Conservation (phyloP, 306 rosid species). For the Cicer judaicum region DNA sequence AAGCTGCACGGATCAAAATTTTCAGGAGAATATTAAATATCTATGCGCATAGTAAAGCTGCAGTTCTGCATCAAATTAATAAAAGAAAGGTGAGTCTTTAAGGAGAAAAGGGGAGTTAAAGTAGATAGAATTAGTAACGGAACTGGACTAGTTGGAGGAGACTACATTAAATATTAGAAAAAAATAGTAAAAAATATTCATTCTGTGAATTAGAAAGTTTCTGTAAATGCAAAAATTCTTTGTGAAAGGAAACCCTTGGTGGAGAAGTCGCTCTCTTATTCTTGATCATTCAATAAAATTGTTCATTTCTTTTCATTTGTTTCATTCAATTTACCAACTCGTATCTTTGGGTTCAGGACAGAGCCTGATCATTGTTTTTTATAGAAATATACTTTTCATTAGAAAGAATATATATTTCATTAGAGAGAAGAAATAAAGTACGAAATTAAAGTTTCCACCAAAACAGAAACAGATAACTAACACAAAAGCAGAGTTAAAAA, state of each 20-base stretch:
- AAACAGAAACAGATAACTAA: background rate
- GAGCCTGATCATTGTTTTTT: conserved; percentile 1
- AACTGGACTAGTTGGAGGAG: background rate
- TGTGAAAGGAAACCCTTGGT: background rate
- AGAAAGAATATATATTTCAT: background rate
- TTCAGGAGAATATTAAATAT: conserved; percentile 27
- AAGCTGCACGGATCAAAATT: conserved; percentile 20
- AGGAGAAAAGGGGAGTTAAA: conserved; percentile 12
- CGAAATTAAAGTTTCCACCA: conserved; percentile 12
- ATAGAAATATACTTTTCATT: conserved; percentile 14
- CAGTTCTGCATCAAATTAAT: conserved; percentile 4
- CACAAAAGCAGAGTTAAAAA: background rate
- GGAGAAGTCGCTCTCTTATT: background rate
- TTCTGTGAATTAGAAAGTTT: conserved; percentile 18
- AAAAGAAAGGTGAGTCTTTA: conserved; percentile 2
- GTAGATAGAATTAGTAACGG: conserved; percentile 11
- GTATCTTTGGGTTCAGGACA: background rate
- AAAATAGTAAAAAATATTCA: conserved; percentile 8
- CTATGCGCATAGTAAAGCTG: conserved; percentile 22
- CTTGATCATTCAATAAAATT: conserved; percentile 1
- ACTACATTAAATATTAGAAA: background rate
- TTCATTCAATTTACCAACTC: background rate
- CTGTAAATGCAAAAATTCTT: background rate
- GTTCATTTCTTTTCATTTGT: background rate
- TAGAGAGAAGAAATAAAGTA: background rate